These are phyloP conservation scores for Ceriops zippeliana DNA, from an alignment of 345 rosid genomes.

Conservation along the genomic window DNA sequence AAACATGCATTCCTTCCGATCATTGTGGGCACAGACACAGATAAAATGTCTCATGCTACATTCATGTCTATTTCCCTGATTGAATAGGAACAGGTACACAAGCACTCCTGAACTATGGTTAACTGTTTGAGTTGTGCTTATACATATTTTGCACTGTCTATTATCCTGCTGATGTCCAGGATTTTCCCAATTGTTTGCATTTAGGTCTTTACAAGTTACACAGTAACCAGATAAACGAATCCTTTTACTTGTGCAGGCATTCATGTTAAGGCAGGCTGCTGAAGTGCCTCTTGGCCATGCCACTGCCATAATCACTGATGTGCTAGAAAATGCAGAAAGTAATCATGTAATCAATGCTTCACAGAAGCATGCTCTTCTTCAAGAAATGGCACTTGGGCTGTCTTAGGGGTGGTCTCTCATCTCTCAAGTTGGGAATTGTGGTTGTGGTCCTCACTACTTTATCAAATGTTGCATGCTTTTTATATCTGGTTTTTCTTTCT, in stretches of 20 bases:
- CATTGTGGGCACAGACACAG: too few relatives aligned
- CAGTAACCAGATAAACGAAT: neutral
- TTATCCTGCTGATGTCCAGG: too few relatives aligned
- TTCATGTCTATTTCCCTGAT: too few relatives aligned
- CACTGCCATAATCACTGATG: constrained; percentile 82
- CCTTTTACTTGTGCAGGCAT: constrained; percentile 54
- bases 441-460: constrained; percentile 8
- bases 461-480: neutral
- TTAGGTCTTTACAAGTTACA: too few relatives aligned
- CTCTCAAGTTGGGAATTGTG: neutral
- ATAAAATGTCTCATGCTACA: too few relatives aligned
- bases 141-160: too few relatives aligned
- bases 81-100: too few relatives aligned
- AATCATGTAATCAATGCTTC: constrained; percentile 72
- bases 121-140: too few relatives aligned
- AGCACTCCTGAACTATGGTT: too few relatives aligned
- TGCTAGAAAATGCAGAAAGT: constrained; percentile 89
- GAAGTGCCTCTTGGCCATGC: constrained; percentile 99
- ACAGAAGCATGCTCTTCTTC: constrained; percentile 87
- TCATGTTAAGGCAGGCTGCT: constrained; percentile 77
- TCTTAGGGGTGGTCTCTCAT: constrained; percentile 28
- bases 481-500: neutral
- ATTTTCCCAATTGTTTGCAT: neutral
- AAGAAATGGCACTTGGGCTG: constrained; percentile 92
- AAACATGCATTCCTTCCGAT: too few relatives aligned